These are phyloP conservation scores for Globisporangium barbulae DNA, from an alignment of 352 stramenopile genomes.

Conservation along the genomic window DNA sequence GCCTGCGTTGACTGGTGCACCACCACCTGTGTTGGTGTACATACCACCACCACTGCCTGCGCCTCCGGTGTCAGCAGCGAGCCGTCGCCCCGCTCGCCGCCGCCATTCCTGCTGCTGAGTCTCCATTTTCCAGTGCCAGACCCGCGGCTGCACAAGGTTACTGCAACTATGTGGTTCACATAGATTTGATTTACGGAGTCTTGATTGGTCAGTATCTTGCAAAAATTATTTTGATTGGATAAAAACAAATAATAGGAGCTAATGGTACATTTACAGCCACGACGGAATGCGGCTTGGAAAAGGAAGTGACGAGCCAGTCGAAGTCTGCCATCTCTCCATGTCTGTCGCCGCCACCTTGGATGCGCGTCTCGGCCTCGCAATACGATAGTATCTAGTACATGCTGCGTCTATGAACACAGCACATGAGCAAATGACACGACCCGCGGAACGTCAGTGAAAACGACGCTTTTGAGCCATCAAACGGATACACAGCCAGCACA, in stretches of 20 bases:
- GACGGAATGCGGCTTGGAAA: constrained; percentile 12
- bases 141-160: constrained; percentile 4
- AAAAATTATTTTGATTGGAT: constrained; percentile 10
- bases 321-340: background rate
- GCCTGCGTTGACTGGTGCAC: background rate
- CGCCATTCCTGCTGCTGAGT: constrained; percentile 19
- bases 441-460: background rate
- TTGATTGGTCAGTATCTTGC: constrained; percentile 8
- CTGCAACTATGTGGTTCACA: constrained; percentile 4
- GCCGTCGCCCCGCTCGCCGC: constrained; percentile 11
- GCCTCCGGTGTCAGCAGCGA: background rate
- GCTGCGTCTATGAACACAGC: constrained; percentile 27
- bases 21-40: background rate
- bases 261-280: constrained; percentile 13
- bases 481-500: background rate
- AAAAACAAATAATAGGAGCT: constrained; percentile 11
- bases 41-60: background rate
- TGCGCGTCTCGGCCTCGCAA: background rate
- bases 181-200: background rate
- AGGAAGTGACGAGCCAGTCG: constrained; percentile 5
- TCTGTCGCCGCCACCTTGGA: background rate
- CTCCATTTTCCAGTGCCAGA: constrained; percentile 12
- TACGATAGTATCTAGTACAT: constrained; percentile 30
- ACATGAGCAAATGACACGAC: background rate
- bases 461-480: background rate